phyloP scores from a whole-genome alignment of 495 filamentous ascomycete species.

The Pseudoneurospora amorphoporcata region DNA sequence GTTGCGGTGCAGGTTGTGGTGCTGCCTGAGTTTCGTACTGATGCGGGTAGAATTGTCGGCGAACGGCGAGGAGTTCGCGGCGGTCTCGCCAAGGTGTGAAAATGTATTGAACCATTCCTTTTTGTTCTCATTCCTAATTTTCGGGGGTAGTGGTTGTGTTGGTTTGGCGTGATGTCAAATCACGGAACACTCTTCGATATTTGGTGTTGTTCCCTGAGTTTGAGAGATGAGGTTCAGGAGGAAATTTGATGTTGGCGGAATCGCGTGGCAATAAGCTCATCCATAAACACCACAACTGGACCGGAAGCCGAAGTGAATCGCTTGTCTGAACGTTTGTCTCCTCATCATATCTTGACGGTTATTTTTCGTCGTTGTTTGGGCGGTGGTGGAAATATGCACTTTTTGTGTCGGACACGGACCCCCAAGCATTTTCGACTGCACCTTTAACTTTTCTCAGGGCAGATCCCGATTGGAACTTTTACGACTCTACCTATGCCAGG shows the following conservation, averaged over 20 bases:
- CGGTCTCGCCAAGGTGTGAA: slow-evolving; percentile 71
- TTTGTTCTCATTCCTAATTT: background rate
- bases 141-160: background rate
- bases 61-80: slow-evolving; percentile 54
- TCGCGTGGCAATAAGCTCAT: background rate
- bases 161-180: background rate
- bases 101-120: slow-evolving; percentile 60
- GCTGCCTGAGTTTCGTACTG: background rate
- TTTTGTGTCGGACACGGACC: background rate
- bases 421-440: background rate
- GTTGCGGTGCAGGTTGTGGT: background rate
- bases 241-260: background rate
- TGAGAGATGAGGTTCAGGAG: background rate
- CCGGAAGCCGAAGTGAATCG: background rate
- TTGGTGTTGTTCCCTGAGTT: background rate
- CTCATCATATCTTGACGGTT: background rate
- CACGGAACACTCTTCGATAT: background rate
- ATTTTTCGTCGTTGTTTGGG: background rate
- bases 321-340: background rate
- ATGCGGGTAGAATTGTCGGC: slow-evolving; percentile 53
- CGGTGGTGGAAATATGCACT: background rate
- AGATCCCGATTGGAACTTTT: background rate
- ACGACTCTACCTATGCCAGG: background rate
- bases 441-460: background rate
- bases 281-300: background rate